These are phyloP conservation scores for Tinospora cordifolia DNA, from an alignment of 164 flowering plant genomes.

Conservation along the genomic window DNA sequence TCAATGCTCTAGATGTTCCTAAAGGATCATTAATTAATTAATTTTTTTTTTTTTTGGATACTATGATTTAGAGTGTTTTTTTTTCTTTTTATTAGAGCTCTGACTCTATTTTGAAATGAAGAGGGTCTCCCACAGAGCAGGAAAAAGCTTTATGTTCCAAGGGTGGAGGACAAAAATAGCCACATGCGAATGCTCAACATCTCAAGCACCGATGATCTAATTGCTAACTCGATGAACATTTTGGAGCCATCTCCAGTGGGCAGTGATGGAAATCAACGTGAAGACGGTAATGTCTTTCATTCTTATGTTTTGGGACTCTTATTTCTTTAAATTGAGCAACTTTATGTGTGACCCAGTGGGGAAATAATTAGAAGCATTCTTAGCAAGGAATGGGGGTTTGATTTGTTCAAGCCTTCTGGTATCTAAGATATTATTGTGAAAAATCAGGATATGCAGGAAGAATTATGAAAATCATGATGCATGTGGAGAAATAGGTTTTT, in stretches of 20 bases:
- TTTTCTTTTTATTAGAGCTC: not conserved
- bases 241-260: constrained; percentile 80
- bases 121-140: constrained; percentile 30
- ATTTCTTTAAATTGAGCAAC: not conserved
- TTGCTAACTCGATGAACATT: constrained; percentile 92
- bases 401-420: no score
- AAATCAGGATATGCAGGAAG: no score
- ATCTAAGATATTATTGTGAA: no score
- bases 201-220: constrained; percentile 59
- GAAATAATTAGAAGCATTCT: not conserved
- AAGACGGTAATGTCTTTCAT: constrained; percentile 55
- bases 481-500: no score
- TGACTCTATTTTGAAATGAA: constrained; percentile 24
- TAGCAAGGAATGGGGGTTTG: no score
- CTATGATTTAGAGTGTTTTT: not conserved
- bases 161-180: constrained; percentile 93
- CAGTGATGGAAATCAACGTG: constrained; percentile 67
- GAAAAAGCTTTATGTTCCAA: constrained; percentile 85
- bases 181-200: constrained; percentile 89
- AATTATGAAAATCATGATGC: no score
- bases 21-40: not conserved
- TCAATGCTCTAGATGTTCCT: not conserved
- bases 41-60: not conserved
- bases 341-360: not conserved
- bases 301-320: not conserved